Conservation (phyloP, 176 grass and related monocot species). For the Hordeum vulgare region DNA sequence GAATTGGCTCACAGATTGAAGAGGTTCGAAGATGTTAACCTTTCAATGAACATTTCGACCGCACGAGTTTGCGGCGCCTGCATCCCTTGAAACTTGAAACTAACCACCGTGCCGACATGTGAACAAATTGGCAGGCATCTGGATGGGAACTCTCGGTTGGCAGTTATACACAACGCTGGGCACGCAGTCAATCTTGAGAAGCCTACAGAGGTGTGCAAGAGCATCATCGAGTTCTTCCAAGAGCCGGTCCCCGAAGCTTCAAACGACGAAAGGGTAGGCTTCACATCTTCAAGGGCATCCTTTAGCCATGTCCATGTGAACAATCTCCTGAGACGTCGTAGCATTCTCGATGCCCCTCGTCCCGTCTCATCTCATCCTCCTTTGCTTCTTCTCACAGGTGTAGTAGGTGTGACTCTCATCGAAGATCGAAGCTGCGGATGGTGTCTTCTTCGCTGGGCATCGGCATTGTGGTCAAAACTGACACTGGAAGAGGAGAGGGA, state of each 20-base stretch:
- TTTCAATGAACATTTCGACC: not conserved
- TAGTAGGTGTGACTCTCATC: not conserved
- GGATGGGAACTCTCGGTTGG: conserved; percentile 51
- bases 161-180: conserved; percentile 67
- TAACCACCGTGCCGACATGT: not conserved
- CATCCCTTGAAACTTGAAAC: not conserved
- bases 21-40: conserved; percentile 22
- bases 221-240: conserved; percentile 51
- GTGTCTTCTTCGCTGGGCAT: not conserved
- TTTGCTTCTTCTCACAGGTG: not conserved
- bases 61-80: not conserved
- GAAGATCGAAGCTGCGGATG: not conserved
- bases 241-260: conserved; percentile 4
- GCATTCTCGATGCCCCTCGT: not conserved
- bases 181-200: conserved; percentile 98
- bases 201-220: conserved; percentile 48
- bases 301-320: not conserved
- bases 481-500: not conserved
- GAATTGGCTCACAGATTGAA: conserved; percentile 88
- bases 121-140: conserved; percentile 65
- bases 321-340: not conserved
- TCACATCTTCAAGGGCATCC: not conserved
- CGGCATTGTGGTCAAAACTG: not conserved
- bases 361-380: not conserved
- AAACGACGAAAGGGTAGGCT: conserved; percentile 22